Base-by-base conservation (phyloP, 2,329 filamentous ascomycete genomes). In the Monosporascus sp. region DNA sequence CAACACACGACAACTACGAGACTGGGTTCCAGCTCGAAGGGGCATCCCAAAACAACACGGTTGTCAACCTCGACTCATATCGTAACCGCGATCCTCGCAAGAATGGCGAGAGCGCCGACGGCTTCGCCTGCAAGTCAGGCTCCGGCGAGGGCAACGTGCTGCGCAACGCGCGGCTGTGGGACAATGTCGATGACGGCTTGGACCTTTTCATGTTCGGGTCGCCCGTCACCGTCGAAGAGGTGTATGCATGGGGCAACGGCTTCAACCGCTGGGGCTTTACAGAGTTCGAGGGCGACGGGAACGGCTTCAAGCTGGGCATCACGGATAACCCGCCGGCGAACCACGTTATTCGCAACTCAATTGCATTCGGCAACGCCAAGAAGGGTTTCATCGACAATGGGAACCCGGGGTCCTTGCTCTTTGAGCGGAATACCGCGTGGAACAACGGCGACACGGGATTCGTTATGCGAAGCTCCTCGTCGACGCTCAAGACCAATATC, bases 91-190 rank as follows among this genome's bases (percentile, higher is more conserved):
- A 75, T 46, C 76, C 76, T 5, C 70, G 76, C 48, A 79, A 78
- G 66, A 79, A 79, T 45, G 76, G 76, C 15, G 76, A 79, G 61
- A 75, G 71, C 39, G 76, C 76, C 9, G 76, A 79, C 50, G 76
- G 76, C 1, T 74, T 78, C 45, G 76, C 70, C 2, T 72, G 70
- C 60, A 79, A 79, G 60, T 70, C 73, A 45, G 76, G 76, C 6
- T 66, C 62, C 1, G 76, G 76, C 3, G 68, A 68, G 20, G 76
- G 76, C 8, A 79, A 79, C 49, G 57, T 73, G 1, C 57, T 78
- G 6, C 69, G 70, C 27, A 73, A 73, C 6, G 72, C 74, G 0
- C 70, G 76, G 18, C 66, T 78, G 0, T 79, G 74, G 74, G 70
- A 79, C 50, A 79, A 79, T 34, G 76, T 78, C 6, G 76, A 79